Conservation (phyloP, 2,329 filamentous ascomycete genomes). For the Neonectria coccinea region DNA sequence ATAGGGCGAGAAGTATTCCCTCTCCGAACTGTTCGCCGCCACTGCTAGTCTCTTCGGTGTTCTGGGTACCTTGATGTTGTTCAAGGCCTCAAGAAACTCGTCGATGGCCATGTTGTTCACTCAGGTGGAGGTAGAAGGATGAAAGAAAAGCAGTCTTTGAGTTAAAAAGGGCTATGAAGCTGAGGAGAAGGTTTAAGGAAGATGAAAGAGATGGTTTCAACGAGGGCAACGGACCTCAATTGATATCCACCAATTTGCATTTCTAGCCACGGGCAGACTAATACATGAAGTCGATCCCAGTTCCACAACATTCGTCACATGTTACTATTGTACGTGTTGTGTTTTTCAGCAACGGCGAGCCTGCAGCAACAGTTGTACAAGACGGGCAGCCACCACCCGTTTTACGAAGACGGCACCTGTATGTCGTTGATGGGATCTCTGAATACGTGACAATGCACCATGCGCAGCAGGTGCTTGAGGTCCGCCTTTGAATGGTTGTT, state of each 20-base stretch:
- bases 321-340: neutral
- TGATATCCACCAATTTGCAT: neutral
- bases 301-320: neutral
- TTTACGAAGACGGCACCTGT: neutral
- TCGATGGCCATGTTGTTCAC: neutral
- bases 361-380: neutral
- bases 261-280: neutral
- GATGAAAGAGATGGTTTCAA: neutral
- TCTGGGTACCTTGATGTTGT: neutral
- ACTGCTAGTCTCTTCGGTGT: neutral
- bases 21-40: neutral
- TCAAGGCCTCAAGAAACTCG: neutral
- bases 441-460: neutral
- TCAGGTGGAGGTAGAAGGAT: neutral
- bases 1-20: neutral
- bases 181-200: neutral
- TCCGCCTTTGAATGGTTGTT: neutral
- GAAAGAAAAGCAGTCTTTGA: neutral
- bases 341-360: neutral
- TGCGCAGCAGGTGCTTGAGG: too few species aligned
- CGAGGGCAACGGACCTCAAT: neutral
- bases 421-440: too few species aligned
- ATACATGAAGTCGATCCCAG: neutral
- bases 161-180: neutral
- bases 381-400: neutral